phyloP scores from a whole-genome alignment of 2,329 filamentous ascomycete species.

The Fusarium sp. region DNA sequence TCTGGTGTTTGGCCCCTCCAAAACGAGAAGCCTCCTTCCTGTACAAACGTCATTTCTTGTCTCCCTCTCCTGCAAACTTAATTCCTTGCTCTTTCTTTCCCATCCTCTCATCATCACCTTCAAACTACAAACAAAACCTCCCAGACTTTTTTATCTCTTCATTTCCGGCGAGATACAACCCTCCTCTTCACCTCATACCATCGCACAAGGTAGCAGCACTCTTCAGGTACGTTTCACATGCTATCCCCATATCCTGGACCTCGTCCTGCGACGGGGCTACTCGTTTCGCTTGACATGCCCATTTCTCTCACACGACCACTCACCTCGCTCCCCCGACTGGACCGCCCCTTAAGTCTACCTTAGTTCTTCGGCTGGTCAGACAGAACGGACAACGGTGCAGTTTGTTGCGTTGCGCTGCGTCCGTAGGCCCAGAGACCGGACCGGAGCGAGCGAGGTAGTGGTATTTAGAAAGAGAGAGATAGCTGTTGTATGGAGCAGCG shows the following conservation, averaged over 20 bases:
- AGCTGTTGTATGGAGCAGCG: not conserved
- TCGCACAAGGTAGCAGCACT: slow-evolving; percentile 17
- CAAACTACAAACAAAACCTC: slow-evolving; percentile 14
- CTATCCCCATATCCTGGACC: slow-evolving; percentile 20
- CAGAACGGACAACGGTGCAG: slow-evolving; percentile 11
- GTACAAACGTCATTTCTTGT: slow-evolving; percentile 34
- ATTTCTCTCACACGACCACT: slow-evolving; percentile 41
- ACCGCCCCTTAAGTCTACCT: slow-evolving; percentile 41
- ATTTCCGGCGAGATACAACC: not conserved
- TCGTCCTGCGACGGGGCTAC: slow-evolving; percentile 29
- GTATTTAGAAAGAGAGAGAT: slow-evolving; percentile 16
- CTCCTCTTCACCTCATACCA: not conserved
- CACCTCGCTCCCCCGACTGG: slow-evolving; percentile 22
- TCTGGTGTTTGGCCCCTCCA: slow-evolving; percentile 34
- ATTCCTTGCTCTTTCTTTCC: slow-evolving; percentile 10
- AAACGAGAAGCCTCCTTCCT: slow-evolving; percentile 28
- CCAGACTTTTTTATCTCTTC: not conserved
- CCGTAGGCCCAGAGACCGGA: slow-evolving; percentile 29
- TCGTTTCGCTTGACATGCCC: slow-evolving; percentile 43
- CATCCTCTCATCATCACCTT: slow-evolving; percentile 18
- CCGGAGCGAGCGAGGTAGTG: slow-evolving; percentile 20
- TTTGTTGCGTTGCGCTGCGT: slow-evolving; percentile 3
- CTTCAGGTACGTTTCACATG: slow-evolving; percentile 35
- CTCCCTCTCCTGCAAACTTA: slow-evolving; percentile 18
- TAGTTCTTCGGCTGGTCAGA: slow-evolving; percentile 22